phyloP scores from a whole-genome alignment of 805 yeast genomes.

The Clavispora asparagi region DNA sequence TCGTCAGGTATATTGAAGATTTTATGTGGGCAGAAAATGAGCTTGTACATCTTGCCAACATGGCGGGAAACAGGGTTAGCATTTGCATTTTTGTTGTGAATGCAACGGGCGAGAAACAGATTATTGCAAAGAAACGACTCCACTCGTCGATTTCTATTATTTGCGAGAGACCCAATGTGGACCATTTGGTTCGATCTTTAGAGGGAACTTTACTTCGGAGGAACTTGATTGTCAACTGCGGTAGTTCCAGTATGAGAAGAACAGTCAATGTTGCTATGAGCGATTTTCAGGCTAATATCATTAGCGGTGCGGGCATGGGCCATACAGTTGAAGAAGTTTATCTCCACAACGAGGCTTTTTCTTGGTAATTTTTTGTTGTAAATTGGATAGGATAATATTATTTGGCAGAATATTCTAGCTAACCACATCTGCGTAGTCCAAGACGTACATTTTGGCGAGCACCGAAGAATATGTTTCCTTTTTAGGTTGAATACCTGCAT shows the following conservation, averaged over 20 bases:
- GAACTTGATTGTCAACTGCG: slow-evolving; percentile 3
- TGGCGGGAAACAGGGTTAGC: neutral
- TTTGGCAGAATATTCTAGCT: neutral
- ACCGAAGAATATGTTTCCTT: neutral
- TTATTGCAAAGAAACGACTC: neutral
- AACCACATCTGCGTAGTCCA: neutral
- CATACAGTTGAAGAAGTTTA: slow-evolving; percentile 5
- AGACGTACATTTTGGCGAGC: neutral
- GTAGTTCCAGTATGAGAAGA: slow-evolving; percentile 1
- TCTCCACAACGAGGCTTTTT: slow-evolving; percentile 4
- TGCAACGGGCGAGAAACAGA: neutral
- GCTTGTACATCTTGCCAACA: slow-evolving; percentile 10
- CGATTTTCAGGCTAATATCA: neutral
- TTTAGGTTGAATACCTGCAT: neutral
- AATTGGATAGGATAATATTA: neutral
- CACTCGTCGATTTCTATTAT: neutral
- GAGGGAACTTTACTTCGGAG: neutral
- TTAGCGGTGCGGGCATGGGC: neutral
- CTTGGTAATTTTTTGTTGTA: slow-evolving; percentile 1
- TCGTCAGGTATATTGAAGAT: slow-evolving; percentile 28
- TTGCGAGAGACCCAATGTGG: neutral
- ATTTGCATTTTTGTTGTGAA: slow-evolving; percentile 1
- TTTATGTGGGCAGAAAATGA: slow-evolving; percentile 39
- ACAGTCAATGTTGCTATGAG: slow-evolving; percentile 1
- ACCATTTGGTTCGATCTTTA: neutral